Conservation (phyloP, 768 basidiomycete genomes). For the Sporobolomyces pararoseus region DNA sequence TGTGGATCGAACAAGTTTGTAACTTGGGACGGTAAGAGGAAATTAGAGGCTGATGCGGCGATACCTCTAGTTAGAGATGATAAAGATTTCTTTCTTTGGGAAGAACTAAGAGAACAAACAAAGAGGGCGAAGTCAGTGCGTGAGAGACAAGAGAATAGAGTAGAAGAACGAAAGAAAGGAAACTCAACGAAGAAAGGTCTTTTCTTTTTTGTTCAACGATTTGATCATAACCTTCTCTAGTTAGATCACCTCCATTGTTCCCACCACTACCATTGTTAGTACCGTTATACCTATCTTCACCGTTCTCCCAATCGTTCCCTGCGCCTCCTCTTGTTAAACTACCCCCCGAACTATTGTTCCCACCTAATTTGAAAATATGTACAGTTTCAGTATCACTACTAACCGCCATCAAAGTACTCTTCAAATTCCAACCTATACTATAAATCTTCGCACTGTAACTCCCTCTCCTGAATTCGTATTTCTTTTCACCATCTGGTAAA, state of each 20-base stretch:
- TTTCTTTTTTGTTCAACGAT: slow-evolving; percentile 74
- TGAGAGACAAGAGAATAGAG: not conserved
- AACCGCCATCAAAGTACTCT: slow-evolving; percentile 78
- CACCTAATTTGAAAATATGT: slow-evolving; percentile 79
- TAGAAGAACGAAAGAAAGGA: not conserved
- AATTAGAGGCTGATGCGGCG: slow-evolving; percentile 74
- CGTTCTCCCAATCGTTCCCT: slow-evolving; percentile 43
- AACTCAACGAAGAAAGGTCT: slow-evolving; percentile 45
- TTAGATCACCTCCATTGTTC: slow-evolving; percentile 38
- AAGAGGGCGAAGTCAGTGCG: not conserved
- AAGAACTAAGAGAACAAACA: slow-evolving; percentile 22
- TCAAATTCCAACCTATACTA: slow-evolving; percentile 76
- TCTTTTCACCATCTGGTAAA: slow-evolving; percentile 82
- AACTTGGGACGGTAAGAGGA: slow-evolving; percentile 78
- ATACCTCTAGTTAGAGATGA: slow-evolving; percentile 66
- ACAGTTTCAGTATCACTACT: slow-evolving; percentile 91
- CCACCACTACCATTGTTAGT: slow-evolving; percentile 41
- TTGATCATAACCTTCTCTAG: slow-evolving; percentile 67
- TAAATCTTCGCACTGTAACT: slow-evolving; percentile 81
- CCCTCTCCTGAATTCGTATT: slow-evolving; percentile 92
- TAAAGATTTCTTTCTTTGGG: slow-evolving; percentile 64
- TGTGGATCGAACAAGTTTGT: slow-evolving; percentile 97
- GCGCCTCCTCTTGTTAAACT: slow-evolving; percentile 33
- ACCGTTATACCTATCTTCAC: slow-evolving; percentile 35
- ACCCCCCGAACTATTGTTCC: not conserved